These are phyloP conservation scores for Dentipellis fragilis DNA, from an alignment of 768 basidiomycete species.

Conservation along the genomic window DNA sequence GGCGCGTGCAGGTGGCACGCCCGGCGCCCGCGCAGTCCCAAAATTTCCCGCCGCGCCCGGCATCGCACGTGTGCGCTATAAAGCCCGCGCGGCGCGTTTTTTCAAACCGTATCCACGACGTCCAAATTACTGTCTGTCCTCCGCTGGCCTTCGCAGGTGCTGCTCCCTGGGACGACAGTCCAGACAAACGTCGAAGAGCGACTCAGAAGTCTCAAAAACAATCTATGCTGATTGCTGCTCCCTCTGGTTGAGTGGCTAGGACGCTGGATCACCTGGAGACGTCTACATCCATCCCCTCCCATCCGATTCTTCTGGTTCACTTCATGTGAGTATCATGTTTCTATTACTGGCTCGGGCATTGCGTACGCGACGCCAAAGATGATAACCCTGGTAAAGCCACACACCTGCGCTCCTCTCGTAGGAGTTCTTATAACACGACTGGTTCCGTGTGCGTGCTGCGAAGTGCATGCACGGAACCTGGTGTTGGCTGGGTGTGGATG, in stretches of 20 bases:
- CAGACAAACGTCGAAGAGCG: conserved; percentile 85
- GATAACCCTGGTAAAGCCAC: conserved; percentile 88
- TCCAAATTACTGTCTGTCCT: conserved; percentile 75
- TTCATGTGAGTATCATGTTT: conserved; percentile 4
- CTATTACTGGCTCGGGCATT: conserved; percentile 1
- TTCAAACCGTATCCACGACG: conserved; percentile 39
- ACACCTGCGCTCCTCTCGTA: conserved; percentile 44
- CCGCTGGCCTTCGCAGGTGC: conserved; percentile 28
- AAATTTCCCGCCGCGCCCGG: conserved; percentile 2
- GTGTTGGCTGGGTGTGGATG: conserved; percentile 55
- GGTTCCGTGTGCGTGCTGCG: conserved; percentile 3
- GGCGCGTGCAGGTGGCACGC: neutral
- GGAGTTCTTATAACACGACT: conserved; percentile 14
- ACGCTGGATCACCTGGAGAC: conserved; percentile 89
- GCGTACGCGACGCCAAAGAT: conserved; percentile 39
- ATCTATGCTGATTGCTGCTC: conserved; percentile 86
- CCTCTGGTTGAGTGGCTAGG: conserved; percentile 83
- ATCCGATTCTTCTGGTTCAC: conserved; percentile 11
- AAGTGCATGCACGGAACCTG: conserved; percentile 12
- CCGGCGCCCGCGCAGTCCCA: neutral
- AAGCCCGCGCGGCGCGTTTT: conserved; percentile 2
- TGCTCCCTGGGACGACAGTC: conserved; percentile 54
- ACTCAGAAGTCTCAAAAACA: conserved; percentile 71
- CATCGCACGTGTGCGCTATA: conserved; percentile 6
- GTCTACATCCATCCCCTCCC: conserved; percentile 38